Evolutionary conservation across 2,329 filamentous ascomycete genomes (phyloP).

Genomic region (Nemania sp.): DNA sequence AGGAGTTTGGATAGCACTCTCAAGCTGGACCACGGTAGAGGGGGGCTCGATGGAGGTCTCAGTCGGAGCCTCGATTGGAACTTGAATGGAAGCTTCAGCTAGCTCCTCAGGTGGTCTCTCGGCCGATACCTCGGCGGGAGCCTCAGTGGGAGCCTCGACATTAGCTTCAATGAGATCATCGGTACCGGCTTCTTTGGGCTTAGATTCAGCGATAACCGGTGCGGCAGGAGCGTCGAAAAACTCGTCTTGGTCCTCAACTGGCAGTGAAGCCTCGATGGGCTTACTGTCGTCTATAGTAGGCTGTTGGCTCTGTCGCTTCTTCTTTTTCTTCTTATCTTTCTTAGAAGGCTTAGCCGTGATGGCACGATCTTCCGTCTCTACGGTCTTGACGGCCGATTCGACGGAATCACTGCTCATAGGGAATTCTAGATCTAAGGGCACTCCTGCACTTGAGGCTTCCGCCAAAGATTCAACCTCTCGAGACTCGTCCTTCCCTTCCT

Average conservation of each 20-base stretch:
- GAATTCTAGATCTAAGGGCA: background rate
- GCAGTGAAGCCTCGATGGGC: constrained; percentile 9
- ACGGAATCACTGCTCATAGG: constrained; percentile 4
- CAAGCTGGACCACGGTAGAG: background rate
- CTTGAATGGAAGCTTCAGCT: background rate
- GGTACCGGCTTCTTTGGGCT: constrained; percentile 1
- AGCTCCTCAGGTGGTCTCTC: background rate
- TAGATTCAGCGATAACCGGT: background rate
- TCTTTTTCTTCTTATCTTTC: constrained; percentile 39
- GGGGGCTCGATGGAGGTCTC: background rate
- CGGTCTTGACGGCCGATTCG: constrained; percentile 1
- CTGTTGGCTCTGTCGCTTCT: constrained; percentile 25
- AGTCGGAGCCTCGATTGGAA: background rate
- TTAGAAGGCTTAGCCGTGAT: constrained; percentile 43
- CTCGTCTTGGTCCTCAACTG: constrained; percentile 27
- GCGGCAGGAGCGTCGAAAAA: constrained; percentile 32
- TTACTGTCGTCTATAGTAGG: constrained; percentile 1
- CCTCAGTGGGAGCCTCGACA: background rate
- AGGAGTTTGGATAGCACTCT: background rate
- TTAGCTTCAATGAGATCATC: background rate
- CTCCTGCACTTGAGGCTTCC: constrained; percentile 16
- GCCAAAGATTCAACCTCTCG: constrained; percentile 30
- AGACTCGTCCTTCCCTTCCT: constrained; percentile 53
- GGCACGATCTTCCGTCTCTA: constrained; percentile 16
- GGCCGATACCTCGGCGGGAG: no score